phyloP scores from a whole-genome alignment of 1,284 basidiomycete genomes.

The Fistulina hepatica region DNA sequence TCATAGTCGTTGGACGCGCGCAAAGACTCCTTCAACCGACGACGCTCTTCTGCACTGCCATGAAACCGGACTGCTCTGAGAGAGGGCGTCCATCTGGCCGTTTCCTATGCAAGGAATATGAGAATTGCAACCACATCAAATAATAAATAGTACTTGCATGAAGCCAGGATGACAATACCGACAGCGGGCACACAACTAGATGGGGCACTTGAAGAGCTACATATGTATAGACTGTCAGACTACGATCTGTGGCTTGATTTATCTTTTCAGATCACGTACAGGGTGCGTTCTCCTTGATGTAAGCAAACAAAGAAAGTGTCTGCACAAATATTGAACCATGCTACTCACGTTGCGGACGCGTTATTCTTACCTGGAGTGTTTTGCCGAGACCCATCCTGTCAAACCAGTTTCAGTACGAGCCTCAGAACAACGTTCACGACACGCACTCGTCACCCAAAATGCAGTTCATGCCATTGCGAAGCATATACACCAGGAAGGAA shows the following conservation, averaged over 20 bases:
- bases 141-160: too few species aligned
- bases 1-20: slow-evolving; percentile 28
- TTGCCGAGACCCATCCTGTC: slow-evolving; percentile 53
- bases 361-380: too few species aligned
- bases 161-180: slow-evolving; percentile 51
- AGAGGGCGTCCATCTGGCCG: slow-evolving; percentile 43
- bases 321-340: too few species aligned
- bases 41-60: slow-evolving; percentile 36
- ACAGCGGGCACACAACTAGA: slow-evolving; percentile 50
- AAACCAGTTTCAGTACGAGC: slow-evolving; percentile 6
- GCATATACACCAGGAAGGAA: slow-evolving; percentile 44
- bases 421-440: neutral
- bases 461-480: slow-evolving; percentile 45
- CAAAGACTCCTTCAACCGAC: slow-evolving; percentile 31
- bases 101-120: slow-evolving; percentile 48
- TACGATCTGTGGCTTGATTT: too few species aligned
- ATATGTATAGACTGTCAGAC: too few species aligned
- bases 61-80: slow-evolving; percentile 40
- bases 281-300: slow-evolving; percentile 39
- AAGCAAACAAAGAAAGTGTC: slow-evolving; percentile 49
- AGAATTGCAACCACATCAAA: too few species aligned
- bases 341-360: too few species aligned
- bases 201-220: slow-evolving; percentile 34
- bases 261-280: too few species aligned
- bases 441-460: slow-evolving; percentile 50